These are phyloP conservation scores for Casuarina cunninghamiana DNA, from an alignment of 306 rosid genomes.

Conservation along the genomic window DNA sequence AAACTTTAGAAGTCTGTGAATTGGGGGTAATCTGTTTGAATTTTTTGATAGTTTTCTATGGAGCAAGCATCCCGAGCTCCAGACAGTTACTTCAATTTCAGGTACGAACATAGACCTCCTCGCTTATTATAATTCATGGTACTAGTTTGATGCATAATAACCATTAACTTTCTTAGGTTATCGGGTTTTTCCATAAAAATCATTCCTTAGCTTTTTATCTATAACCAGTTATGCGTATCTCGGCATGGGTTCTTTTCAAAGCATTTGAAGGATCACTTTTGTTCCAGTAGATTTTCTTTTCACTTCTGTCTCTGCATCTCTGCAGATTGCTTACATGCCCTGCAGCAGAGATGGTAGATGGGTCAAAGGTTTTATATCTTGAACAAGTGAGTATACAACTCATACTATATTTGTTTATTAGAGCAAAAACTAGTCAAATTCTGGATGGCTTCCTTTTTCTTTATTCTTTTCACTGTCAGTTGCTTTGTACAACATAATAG, in stretches of 20 bases:
- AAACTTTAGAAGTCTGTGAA: background rate
- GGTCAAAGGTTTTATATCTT: slow-evolving; percentile 80
- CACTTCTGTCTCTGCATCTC: background rate
- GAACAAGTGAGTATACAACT: slow-evolving; percentile 64
- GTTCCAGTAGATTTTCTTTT: background rate
- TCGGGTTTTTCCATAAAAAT: background rate
- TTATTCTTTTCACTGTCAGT: background rate
- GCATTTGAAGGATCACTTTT: background rate
- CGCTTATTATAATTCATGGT: background rate
- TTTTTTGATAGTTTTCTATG: slow-evolving; percentile 53
- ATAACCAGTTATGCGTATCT: background rate
- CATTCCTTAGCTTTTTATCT: background rate
- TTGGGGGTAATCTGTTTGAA: background rate
- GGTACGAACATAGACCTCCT: slow-evolving; percentile 30
- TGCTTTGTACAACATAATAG: background rate
- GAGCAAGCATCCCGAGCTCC: slow-evolving; percentile 96
- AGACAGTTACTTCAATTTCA: slow-evolving; percentile 86
- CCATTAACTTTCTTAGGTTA: background rate
- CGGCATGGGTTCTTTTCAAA: background rate
- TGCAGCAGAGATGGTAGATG: slow-evolving; percentile 94
- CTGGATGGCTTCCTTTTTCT: background rate
- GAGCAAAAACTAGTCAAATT: too few relatives aligned
- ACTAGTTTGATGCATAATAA: background rate
- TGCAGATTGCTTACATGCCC: slow-evolving; percentile 71
- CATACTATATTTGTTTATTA: background rate